These are phyloP conservation scores for Nemania abortiva DNA, from an alignment of 2,329 filamentous ascomycete genomes.

Conservation along the genomic window DNA sequence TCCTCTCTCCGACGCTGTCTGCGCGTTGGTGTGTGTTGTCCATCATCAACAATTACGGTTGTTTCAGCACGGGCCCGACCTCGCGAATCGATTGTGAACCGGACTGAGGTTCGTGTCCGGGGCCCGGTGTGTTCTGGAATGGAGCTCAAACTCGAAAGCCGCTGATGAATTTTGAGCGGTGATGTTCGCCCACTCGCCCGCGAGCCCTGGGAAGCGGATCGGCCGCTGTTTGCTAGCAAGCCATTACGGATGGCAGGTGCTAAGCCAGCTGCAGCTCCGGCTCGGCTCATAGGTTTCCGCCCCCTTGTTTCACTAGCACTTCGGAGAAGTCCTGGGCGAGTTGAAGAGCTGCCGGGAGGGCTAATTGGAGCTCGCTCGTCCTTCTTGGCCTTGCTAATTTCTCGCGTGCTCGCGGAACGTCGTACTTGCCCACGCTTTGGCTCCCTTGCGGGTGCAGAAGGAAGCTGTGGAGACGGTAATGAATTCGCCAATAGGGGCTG, in stretches of 20 bases:
- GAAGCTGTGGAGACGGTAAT: constrained; percentile 45
- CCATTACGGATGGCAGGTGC: constrained; percentile 59
- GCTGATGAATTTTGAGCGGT: constrained; percentile 65
- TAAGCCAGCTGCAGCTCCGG: constrained; percentile 58
- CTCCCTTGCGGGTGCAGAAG: constrained; percentile 47
- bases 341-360: constrained; percentile 65
- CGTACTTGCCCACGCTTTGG: constrained; percentile 56
- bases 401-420: constrained; percentile 60
- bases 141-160: constrained; percentile 65
- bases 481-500: constrained; percentile 47
- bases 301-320: constrained; percentile 67
- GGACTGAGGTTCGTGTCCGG: constrained; percentile 67
- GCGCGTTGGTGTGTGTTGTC: constrained; percentile 43
- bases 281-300: constrained; percentile 57
- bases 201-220: constrained; percentile 53
- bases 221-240: constrained; percentile 44
- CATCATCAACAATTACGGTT: constrained; percentile 55
- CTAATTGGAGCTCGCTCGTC: constrained; percentile 58
- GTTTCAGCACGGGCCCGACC: constrained; percentile 70
- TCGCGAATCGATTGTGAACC: constrained; percentile 72
- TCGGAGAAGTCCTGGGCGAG: constrained; percentile 63
- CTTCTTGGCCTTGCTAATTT: constrained; percentile 57
- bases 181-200: constrained; percentile 63
- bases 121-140: constrained; percentile 67
- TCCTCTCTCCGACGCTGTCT: constrained; percentile 42